Conservation (phyloP, 192 early-diverging fungal genomes). For the Podila verticillata region DNA sequence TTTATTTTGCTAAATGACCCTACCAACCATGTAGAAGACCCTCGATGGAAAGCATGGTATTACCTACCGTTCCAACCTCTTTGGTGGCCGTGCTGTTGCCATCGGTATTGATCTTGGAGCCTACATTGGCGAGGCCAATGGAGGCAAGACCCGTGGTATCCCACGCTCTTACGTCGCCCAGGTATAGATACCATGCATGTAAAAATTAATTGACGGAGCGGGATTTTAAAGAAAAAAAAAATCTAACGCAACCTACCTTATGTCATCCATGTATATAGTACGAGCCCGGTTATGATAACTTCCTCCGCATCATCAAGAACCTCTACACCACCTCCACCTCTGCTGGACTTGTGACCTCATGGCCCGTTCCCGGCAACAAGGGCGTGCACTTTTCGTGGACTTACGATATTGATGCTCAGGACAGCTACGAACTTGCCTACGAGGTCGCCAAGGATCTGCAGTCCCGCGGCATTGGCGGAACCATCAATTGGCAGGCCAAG, state of each 20-base stretch:
- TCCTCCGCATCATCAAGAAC: constrained; percentile 20
- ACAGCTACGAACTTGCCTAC: constrained; percentile 12
- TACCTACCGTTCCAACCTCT: not conserved
- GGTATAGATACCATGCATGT: not conserved
- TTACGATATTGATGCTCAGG: constrained; percentile 31
- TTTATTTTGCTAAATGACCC: too few species aligned
- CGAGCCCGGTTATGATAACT: constrained; percentile 27
- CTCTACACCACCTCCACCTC: constrained; percentile 10
- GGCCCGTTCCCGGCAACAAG: constrained; percentile 29
- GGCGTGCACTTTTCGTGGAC: constrained; percentile 31
- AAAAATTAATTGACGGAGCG: too few species aligned
- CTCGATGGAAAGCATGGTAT: not conserved
- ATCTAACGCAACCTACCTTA: not conserved
- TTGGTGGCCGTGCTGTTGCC: constrained; percentile 11
- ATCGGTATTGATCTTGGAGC: constrained; percentile 26
- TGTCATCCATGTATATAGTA: not conserved
- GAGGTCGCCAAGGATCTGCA: constrained; percentile 5
- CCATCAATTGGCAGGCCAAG: constrained; percentile 35
- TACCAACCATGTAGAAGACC: not conserved
- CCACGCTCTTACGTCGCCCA: constrained; percentile 17
- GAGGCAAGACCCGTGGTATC: constrained; percentile 22
- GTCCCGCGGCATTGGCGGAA: constrained; percentile 9
- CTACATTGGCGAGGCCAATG: constrained; percentile 12
- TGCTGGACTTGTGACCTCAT: constrained; percentile 16
- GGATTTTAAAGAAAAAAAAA: not conserved